Conservation (phyloP, 495 filamentous ascomycete species). For the Aspergillus sparsus region DNA sequence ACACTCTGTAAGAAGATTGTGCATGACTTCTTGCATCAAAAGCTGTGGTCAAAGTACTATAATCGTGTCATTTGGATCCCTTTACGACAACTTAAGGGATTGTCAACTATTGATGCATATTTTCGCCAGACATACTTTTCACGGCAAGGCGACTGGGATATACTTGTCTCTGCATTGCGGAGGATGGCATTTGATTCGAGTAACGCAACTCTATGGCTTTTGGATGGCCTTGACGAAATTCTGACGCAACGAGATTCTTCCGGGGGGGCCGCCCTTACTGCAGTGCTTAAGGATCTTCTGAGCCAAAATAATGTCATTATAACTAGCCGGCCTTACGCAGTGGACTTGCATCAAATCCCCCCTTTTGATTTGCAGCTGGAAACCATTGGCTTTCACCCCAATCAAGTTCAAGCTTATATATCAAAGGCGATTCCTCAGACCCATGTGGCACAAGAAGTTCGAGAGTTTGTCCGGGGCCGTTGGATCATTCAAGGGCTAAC, state of each 20-base stretch:
- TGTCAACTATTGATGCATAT: conserved; percentile 7
- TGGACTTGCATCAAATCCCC: background rate
- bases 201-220: conserved; percentile 12
- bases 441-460: conserved; percentile 30
- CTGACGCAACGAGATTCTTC: background rate
- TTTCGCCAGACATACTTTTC: conserved; percentile 6
- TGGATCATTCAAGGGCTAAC: conserved; percentile 39
- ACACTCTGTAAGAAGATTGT: conserved; percentile 51
- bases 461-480: conserved; percentile 36
- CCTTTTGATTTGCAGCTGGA: conserved; percentile 25
- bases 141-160: background rate
- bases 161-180: background rate
- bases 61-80: conserved; percentile 17
- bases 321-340: conserved; percentile 22
- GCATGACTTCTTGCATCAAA: conserved; percentile 21
- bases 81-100: conserved; percentile 9
- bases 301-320: conserved; percentile 18
- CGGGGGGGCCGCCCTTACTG: conserved; percentile 3
- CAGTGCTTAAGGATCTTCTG: background rate
- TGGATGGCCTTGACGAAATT: conserved; percentile 15
- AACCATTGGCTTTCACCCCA: conserved; percentile 20
- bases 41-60: conserved; percentile 25
- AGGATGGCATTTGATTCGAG: conserved; percentile 1
- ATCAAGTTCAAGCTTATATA: conserved; percentile 22
- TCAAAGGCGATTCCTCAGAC: background rate